phyloP scores from a whole-genome alignment of 257 asterid genomes.

The Eucommia ulmoides region DNA sequence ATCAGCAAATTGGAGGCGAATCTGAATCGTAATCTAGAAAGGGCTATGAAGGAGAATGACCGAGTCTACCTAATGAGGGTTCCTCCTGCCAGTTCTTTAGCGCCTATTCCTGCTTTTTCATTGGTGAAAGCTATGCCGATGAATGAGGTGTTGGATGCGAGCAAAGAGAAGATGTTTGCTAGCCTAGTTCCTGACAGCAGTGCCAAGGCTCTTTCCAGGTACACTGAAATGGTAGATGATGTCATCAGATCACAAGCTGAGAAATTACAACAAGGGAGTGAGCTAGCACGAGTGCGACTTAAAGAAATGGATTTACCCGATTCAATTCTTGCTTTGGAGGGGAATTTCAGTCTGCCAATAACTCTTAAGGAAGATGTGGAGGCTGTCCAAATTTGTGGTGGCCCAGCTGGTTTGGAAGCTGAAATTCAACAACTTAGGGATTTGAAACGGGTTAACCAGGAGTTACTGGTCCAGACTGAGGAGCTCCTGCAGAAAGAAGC shows the following conservation, averaged over 20 bases:
- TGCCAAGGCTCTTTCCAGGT: conserved; percentile 93
- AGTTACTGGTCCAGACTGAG: conserved; percentile 77
- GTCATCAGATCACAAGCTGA: conserved; percentile 90
- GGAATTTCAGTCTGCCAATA: conserved; percentile 51
- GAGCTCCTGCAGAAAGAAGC: conserved; percentile 93
- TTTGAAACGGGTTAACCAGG: conserved; percentile 89
- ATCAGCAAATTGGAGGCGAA: conserved; percentile 59
- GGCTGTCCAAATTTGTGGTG: conserved; percentile 95
- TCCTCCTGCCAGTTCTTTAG: conserved; percentile 70
- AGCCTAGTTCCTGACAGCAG: conserved; percentile 91
- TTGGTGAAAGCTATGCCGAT: conserved; percentile 90
- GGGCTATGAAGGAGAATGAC: conserved; percentile 90
- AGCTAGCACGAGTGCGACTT: conserved; percentile 88
- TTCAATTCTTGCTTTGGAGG: conserved; percentile 86
- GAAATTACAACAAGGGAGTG: conserved; percentile 97
- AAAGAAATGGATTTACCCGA: conserved; percentile 97
- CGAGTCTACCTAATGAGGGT: conserved; percentile 95
- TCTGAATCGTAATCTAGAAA: conserved; percentile 63
- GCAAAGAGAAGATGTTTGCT: conserved; percentile 81
- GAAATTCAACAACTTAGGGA: conserved; percentile 88
- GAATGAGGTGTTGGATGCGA: conserved; percentile 87
- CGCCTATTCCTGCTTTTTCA: conserved; percentile 79
- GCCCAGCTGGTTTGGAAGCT: conserved; percentile 84
- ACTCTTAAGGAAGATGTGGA: conserved; percentile 73
- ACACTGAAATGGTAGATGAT: conserved; percentile 95